These are phyloP conservation scores for Psilocybe azurescens DNA, from an alignment of 768 basidiomycete species.

Conservation along the genomic window DNA sequence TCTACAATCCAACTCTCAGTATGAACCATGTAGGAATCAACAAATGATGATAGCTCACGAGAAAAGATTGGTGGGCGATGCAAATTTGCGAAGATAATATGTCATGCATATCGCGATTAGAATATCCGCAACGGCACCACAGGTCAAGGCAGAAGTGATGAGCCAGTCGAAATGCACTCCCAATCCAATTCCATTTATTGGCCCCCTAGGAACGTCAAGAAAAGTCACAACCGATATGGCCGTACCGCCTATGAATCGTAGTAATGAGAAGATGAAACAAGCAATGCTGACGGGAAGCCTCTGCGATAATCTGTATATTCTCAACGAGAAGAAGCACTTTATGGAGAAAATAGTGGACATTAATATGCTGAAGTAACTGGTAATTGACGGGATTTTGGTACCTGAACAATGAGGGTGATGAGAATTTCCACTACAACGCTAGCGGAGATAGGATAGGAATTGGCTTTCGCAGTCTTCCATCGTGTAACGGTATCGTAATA, in stretches of 20 bases:
- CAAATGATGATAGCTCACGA: conserved; percentile 7
- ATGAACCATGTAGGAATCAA: not conserved
- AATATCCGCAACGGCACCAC: conserved; percentile 1
- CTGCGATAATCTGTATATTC: conserved; percentile 15
- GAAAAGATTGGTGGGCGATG: conserved; percentile 9
- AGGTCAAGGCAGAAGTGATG: conserved; percentile 12
- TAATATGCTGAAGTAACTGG: no score
- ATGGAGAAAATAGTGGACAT: no score
- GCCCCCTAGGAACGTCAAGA: conserved; percentile 17
- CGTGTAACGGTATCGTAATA: conserved; percentile 24
- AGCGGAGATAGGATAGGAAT: conserved; percentile 21
- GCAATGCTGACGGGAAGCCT: conserved; percentile 2
- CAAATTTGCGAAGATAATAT: conserved; percentile 11
- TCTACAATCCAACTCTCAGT: not conserved
- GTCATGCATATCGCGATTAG: conserved; percentile 5
- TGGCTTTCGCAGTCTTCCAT: conserved; percentile 14
- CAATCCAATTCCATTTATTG: conserved; percentile 10
- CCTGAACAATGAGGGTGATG: conserved; percentile 22
- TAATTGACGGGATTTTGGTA: no score
- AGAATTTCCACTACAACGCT: conserved; percentile 16
- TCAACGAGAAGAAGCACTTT: conserved; percentile 18
- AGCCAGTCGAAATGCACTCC: conserved; percentile 15
- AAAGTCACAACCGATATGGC: conserved; percentile 13
- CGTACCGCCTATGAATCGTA: conserved; percentile 14
- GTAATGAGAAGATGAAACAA: conserved; percentile 3